Evolutionary conservation across 2,329 filamentous ascomycete species (phyloP).

Genomic region (Penicillium janthinellum): DNA sequence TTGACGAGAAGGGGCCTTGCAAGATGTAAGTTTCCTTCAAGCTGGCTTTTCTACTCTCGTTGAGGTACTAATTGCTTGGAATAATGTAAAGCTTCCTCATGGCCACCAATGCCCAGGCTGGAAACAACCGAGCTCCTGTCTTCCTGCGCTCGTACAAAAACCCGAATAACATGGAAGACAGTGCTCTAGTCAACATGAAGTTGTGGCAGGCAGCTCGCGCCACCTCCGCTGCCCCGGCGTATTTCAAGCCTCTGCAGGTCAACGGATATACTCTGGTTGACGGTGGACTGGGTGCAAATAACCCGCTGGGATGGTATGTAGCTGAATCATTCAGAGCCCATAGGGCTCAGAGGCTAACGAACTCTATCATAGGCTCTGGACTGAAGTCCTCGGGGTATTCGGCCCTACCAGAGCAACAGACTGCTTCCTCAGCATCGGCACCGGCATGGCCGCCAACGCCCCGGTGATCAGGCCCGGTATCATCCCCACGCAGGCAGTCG

Average conservation of each 20-base stretch:
- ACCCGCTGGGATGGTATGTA: constrained; percentile 34
- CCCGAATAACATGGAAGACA: neutral
- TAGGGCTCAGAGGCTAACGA: neutral
- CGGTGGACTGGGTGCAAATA: constrained; percentile 48
- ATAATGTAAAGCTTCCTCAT: neutral
- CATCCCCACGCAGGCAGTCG: neutral
- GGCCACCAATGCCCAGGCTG: constrained; percentile 1
- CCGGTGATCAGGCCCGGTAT: neutral
- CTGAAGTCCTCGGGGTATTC: constrained; percentile 1
- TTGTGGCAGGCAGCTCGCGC: constrained; percentile 48
- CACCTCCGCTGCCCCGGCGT: constrained; percentile 46
- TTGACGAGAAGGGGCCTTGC: neutral
- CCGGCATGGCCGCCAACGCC: neutral
- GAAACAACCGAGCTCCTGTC: constrained; percentile 1
- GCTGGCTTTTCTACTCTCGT: neutral
- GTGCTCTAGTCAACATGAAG: constrained; percentile 16
- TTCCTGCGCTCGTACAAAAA: constrained; percentile 5
- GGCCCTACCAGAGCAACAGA: constrained; percentile 2
- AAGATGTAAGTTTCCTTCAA: neutral
- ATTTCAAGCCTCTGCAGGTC: constrained; percentile 44
- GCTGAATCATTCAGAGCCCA: neutral
- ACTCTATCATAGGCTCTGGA: constrained; percentile 2
- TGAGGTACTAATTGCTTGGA: neutral
- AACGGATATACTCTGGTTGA: constrained; percentile 43
- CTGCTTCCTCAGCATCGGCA: constrained; percentile 6